Base-by-base conservation (phyloP, 2,329 filamentous ascomycete genomes). In the Clonostachys rosea region DNA sequence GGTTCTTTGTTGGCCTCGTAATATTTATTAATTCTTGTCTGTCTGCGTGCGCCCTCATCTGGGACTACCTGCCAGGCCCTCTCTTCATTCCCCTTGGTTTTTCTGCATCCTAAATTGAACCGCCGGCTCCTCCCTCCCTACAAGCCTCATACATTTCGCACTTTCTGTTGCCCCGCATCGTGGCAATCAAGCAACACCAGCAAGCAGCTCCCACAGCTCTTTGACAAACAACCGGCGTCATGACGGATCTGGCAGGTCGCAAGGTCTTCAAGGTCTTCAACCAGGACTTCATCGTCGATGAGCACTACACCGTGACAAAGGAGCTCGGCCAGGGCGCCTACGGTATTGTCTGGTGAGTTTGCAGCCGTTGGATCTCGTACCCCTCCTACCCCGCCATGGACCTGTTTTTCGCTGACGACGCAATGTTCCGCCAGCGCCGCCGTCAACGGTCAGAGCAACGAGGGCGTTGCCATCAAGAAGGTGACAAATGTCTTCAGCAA, bases 401-500 rank as follows among this genome's bases (percentile, higher is more conserved):
- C 43, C n/a, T 39, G 11, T 12, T 35, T 40, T 50, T 48, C 55
- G 51, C 55, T 52, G 52, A 46, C 34, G 43, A 50, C 20, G 24
- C 40, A n/a, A 37, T 44, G 36, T 47, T 42, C 49, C 37, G 35
- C 34, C 65, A 96, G 91, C 70, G 92, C 94, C 50, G 94, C 94
- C 47, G 89, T 90, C 56, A 96, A 97, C 77, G 86, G 84, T 65
- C 84, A 91, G 68, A 95, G 88, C 34, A 86, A 84, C 61, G 94
- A 99, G 66, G 91, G 92, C 39, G 91, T 99, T 53, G 94, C 94
- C 60, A 94, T 99, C 78, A 99, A 99, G 74, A 99, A 99, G 74
- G 90, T 99, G 67, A 99, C 94, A 75, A 99, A 99, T 87, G 92
- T 99, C 60, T 99, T 99, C 73, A 96, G 91, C 81, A 99, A 99